Conservation (phyloP, 1,284 basidiomycete genomes). For the Moniliophthora roreri region DNA sequence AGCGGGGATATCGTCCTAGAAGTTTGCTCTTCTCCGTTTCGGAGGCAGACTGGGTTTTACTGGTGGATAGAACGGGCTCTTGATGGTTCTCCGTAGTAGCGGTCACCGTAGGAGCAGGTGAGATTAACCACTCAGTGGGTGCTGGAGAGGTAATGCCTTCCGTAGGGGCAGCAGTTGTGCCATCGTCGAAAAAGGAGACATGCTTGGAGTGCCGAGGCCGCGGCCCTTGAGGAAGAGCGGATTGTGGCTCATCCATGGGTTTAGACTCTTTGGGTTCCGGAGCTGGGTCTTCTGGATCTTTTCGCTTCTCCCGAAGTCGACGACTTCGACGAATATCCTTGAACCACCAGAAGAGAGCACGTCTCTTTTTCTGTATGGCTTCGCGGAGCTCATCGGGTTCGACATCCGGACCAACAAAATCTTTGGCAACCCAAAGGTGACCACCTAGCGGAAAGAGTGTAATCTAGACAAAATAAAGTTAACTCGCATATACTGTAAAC, state of each 20-base stretch:
- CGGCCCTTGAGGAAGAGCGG: too few relatives aligned
- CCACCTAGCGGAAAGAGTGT: conserved; percentile 65
- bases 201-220: conserved; percentile 18
- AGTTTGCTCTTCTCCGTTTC: not conserved
- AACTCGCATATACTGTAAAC: conserved; percentile 6
- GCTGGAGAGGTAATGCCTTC: conserved; percentile 26
- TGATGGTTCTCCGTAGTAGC: conserved; percentile 16
- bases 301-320: conserved; percentile 8
- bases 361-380: conserved; percentile 27
- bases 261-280: conserved; percentile 9
- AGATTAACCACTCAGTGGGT: conserved; percentile 22
- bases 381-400: conserved; percentile 53
- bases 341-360: conserved; percentile 23
- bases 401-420: conserved; percentile 63
- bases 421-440: conserved; percentile 50
- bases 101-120: conserved; percentile 27
- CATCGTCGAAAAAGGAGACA: conserved; percentile 11
- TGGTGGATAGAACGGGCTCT: not conserved
- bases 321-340: too few relatives aligned
- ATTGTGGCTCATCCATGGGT: not conserved
- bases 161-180: conserved; percentile 21
- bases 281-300: conserved; percentile 20
- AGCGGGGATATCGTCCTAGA: conserved; percentile 8
- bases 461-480: conserved; percentile 35
- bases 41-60: not conserved